Conservation (phyloP, 495 filamentous ascomycete genomes). For the Trichoderma parareesei region DNA sequence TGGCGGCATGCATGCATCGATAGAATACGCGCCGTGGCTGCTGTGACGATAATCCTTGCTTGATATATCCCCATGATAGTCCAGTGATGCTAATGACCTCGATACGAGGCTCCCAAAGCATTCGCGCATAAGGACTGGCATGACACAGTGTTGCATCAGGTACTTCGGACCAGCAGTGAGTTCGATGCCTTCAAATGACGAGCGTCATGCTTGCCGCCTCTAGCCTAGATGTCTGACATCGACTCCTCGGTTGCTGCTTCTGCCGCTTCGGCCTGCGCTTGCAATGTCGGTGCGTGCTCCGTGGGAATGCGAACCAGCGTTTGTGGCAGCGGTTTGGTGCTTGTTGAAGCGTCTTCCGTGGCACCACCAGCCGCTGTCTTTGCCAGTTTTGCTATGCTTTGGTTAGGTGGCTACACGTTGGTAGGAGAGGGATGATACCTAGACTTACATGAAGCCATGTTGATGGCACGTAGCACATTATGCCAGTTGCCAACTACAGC, state of each 20-base stretch:
- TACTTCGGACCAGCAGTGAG: background rate
- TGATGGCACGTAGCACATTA: slow-evolving; percentile 85
- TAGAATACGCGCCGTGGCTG: background rate
- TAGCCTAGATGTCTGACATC: background rate
- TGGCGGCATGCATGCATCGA: no score
- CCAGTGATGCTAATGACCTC: background rate
- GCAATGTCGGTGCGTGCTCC: slow-evolving; percentile 51
- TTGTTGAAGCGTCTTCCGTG: slow-evolving; percentile 18
- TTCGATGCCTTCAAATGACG: background rate
- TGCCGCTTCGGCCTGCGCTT: slow-evolving; percentile 39
- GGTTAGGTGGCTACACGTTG: background rate
- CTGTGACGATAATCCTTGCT: background rate
- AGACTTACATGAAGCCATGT: slow-evolving; percentile 84
- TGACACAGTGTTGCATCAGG: background rate
- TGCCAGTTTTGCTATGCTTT: slow-evolving; percentile 13
- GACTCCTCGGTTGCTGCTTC: slow-evolving; percentile 26
- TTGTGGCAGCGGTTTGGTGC: slow-evolving; percentile 56
- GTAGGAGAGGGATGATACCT: background rate
- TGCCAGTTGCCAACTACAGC: slow-evolving; percentile 93
- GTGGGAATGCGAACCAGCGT: slow-evolving; percentile 76
- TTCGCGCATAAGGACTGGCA: background rate
- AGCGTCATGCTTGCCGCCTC: background rate
- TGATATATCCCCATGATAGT: background rate
- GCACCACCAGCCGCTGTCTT: slow-evolving; percentile 43
- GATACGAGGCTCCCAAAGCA: background rate